These are phyloP conservation scores for Discostella stelligeroides DNA, from an alignment of 108 stramenopile genomes.

Conservation along the genomic window DNA sequence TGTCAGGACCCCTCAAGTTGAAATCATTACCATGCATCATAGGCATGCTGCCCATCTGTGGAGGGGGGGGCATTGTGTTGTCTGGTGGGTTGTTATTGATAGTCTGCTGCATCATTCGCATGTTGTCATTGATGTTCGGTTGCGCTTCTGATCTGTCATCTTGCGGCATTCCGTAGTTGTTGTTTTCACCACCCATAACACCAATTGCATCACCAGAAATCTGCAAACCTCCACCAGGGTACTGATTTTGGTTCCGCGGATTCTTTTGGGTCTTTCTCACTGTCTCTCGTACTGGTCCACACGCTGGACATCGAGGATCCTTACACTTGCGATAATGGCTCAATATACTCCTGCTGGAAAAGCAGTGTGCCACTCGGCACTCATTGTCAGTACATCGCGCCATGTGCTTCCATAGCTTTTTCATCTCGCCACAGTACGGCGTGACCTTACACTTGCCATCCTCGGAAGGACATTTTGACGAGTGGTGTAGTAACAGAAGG, in stretches of 20 bases:
- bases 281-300: constrained; percentile 96
- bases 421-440: constrained; percentile 98
- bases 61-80: background rate
- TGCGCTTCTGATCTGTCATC: constrained; percentile 3
- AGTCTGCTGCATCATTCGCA: constrained; percentile 11
- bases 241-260: constrained; percentile 13
- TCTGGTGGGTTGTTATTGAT: constrained; percentile 20
- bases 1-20: constrained; percentile 1
- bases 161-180: constrained; percentile 14
- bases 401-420: constrained; percentile 98
- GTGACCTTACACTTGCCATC: constrained; percentile 88
- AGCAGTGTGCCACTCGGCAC: constrained; percentile 94
- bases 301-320: constrained; percentile 90
- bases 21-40: constrained; percentile 12
- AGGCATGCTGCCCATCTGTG: background rate
- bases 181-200: background rate
- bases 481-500: constrained; percentile 93
- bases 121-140: constrained; percentile 15
- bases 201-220: constrained; percentile 12
- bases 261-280: constrained; percentile 75
- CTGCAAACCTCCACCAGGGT: constrained; percentile 9
- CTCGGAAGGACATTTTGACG: constrained; percentile 94
- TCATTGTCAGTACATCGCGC: constrained; percentile 96
- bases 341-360: constrained; percentile 95
- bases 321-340: constrained; percentile 98